Evolutionary conservation across 2,329 filamentous ascomycete genomes (phyloP), one percentile per base, ranked within the genome.

Genomic region (Laburnicola sp.): DNA sequence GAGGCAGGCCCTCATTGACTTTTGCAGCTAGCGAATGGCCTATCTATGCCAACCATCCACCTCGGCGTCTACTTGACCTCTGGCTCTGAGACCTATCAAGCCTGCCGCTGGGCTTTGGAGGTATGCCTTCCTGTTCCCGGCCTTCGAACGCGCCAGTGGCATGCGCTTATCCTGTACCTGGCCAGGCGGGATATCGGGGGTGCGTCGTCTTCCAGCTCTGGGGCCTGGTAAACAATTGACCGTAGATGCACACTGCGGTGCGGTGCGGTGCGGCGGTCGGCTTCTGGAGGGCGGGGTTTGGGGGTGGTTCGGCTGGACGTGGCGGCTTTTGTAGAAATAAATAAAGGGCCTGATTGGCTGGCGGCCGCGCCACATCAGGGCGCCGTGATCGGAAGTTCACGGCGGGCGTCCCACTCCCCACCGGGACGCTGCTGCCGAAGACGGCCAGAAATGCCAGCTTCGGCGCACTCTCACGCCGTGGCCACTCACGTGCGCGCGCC

Each of bases 41-140:
- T 81, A 49, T 76, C 77, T 10, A 89, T 90, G 72, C 88, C 88
- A 10, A 82, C 82, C 61, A 84, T 91, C 59, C 87, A 91, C 58
- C 80, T 91, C 1, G 88, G 88, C 3, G 82, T 91, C 8, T 91
- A 91, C 73, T 78, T 87, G 74, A 88, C 87, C 70, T 82, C 80
- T 3, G 83, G 86, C 1, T 69, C 69, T 25, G 85, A 89, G 64
- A 85, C 83, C 16, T 76, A 74, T 7, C 69, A 76, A 25, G 78
- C 86, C 1, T 84, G 89, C 2, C 74, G 74, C 39, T 81, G 75
- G 70, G 86, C 80, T 7, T 75, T 88, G 1, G 74, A 77, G 45
- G 78, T 77, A 53, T 77, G 79, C 51, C 51, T 51, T 36, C 50
- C 49, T 53, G 49, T 53, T 59, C 52, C 60, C 55, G 51, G 44